These are phyloP conservation scores for Talaromyces sp. DNA, from an alignment of 2,329 filamentous ascomycete genomes.

Conservation along the genomic window DNA sequence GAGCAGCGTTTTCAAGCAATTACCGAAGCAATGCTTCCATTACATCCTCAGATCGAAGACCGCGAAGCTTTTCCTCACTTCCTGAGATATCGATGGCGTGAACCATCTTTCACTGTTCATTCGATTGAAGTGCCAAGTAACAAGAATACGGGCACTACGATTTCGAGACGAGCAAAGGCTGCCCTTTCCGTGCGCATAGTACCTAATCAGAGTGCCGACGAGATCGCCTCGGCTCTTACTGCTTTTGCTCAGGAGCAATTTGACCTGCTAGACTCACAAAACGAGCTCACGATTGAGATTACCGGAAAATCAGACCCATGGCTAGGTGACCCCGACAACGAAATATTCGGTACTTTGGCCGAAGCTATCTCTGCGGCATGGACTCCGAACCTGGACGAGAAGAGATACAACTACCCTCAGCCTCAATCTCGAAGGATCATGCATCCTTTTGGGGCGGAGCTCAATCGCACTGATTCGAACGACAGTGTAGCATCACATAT, in stretches of 20 bases:
- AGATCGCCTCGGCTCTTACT: constrained; percentile 66
- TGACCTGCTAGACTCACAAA: constrained; percentile 69
- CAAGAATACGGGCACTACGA: constrained; percentile 74
- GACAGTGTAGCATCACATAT: constrained; percentile 40
- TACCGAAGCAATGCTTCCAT: constrained; percentile 67
- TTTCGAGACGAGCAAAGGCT: constrained; percentile 83
- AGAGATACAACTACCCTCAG: constrained; percentile 33
- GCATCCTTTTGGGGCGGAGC: constrained; percentile 21
- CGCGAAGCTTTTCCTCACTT: constrained; percentile 72
- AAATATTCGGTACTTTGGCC: constrained; percentile 86
- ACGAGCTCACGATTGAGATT: constrained; percentile 74
- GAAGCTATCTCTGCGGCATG: constrained; percentile 80
- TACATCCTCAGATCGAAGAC: constrained; percentile 62
- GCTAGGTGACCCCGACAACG: constrained; percentile 86
- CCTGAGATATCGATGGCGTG: constrained; percentile 90
- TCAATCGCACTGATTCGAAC: constrained; percentile 35
- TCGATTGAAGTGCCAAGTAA: constrained; percentile 81
- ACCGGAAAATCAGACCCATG: constrained; percentile 94
- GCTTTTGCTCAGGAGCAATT: constrained; percentile 70
- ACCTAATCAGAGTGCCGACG: constrained; percentile 81
- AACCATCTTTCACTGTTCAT: constrained; percentile 91
- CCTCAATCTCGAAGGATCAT: constrained; percentile 24
- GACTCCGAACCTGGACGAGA: constrained; percentile 48
- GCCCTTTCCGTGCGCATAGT: constrained; percentile 88
- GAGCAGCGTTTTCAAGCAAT: constrained; percentile 81